Evolutionary conservation across 2,329 filamentous ascomycete genomes (phyloP), one percentile per base, ranked within the genome.

Genomic region (Didymella pinodella): DNA sequence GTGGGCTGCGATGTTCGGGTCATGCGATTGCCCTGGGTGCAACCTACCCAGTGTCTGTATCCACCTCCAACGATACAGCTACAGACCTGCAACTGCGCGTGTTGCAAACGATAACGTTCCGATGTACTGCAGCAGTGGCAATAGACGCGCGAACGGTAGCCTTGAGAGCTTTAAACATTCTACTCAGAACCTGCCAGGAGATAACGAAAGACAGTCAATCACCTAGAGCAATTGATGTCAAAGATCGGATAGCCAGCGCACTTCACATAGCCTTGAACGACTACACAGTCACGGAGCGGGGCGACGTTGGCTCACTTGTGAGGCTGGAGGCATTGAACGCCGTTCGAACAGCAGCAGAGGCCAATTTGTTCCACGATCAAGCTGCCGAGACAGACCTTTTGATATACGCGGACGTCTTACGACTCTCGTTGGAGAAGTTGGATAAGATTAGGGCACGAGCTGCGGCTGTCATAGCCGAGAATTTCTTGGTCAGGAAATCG

Each of bases 291-390:
- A 94, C 92, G 65, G 89, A 93, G 14, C 84, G 93, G 56, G 95
- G 95, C 16, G 95, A 99, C 71, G 85, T 98, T 48, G 95, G 95
- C 5, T 96, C 93, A 0, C 86, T 93, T 51, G 90, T 96, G 4
- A 86, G 95, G 3, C 81, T 94, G 5, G 90, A 93, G 75, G 93
- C 92, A 25, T 84, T 97, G 12, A 84, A 86, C 59, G 87, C 86
- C 2, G 81, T 92, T 1, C 87, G 84, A 78, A 72, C 71, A 32
- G 74, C 73, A 7, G 78, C 74, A 70, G 58, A 59, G n/a, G 57
- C 57, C 29, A 65, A 50, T 12, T 45, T 66, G 10, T 61, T 74
- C 18, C 61, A 60, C 4, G 38, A 53, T n/a, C 55, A 59, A 7
- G 60, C 65, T 2, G 54, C 48, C 20, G 53, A 56, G 10, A 44